Evolutionary conservation across 805 yeast species (phyloP).

Genomic region (Lachancea nothofagi): DNA sequence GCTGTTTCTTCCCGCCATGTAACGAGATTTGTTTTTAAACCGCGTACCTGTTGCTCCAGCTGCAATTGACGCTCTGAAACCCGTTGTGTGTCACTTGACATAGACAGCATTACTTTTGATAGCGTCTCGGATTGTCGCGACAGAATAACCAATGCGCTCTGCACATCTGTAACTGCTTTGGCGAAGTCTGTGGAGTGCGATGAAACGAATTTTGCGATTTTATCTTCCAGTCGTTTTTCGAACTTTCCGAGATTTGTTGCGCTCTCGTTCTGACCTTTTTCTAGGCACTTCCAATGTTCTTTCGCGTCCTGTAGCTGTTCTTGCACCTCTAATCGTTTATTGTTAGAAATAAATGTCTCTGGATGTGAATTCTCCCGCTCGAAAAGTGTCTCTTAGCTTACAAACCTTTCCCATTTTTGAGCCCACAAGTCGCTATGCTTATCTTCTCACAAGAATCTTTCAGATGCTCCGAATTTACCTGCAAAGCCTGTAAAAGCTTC

Average conservation of each 20-base stretch:
- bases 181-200: background rate
- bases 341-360: constrained; percentile 1
- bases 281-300: background rate
- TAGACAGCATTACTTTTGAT: constrained; percentile 16
- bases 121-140: constrained; percentile 12
- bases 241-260: background rate
- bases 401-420: constrained; percentile 15
- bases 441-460: constrained; percentile 12
- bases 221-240: background rate
- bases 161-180: background rate
- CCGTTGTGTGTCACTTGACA: constrained; percentile 19
- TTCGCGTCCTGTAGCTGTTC: background rate
- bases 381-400: background rate
- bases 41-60: constrained; percentile 12
- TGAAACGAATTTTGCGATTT: background rate
- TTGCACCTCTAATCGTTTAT: background rate
- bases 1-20: background rate
- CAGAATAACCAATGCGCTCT: background rate
- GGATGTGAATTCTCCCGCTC: too few species aligned
- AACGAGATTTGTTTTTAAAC: background rate
- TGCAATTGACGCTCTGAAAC: constrained; percentile 15
- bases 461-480: constrained; percentile 16
- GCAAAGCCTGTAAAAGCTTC: constrained; percentile 16
- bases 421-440: constrained; percentile 7
- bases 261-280: background rate